Conservation (phyloP, 2,329 filamentous ascomycete species). For the Colletotrichum sidae region DNA sequence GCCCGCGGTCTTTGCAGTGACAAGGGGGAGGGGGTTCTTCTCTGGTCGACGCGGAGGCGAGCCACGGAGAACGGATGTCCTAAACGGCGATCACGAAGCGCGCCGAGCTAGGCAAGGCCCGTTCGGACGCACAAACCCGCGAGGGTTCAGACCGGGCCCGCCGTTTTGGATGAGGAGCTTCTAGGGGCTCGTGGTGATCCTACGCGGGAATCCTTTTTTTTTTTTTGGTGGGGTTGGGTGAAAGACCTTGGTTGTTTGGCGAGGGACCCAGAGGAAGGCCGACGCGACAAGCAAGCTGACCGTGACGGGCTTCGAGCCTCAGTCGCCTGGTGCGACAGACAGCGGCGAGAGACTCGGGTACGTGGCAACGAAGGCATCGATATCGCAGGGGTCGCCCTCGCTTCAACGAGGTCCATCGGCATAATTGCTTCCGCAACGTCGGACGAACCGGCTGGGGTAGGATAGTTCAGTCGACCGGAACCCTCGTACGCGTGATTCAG, state of each 20-base stretch:
- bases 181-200: constrained; percentile 7
- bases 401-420: not conserved
- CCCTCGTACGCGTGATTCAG: constrained; percentile 2
- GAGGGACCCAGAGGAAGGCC: too few species aligned
- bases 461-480: constrained; percentile 11
- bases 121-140: constrained; percentile 16
- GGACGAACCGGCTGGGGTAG: constrained; percentile 26
- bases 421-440: constrained; percentile 6
- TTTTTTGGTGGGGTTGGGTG: too few species aligned
- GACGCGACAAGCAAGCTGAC: not conserved
- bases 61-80: constrained; percentile 6
- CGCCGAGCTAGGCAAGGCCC: constrained; percentile 11
- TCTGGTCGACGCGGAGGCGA: not conserved
- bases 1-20: not conserved
- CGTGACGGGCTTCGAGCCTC: too few species aligned
- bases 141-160: not conserved
- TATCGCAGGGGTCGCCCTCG: constrained; percentile 13
- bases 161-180: constrained; percentile 3
- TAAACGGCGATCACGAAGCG: constrained; percentile 13
- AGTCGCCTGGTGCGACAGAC: too few species aligned
- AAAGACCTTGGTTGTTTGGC: too few species aligned
- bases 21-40: not conserved
- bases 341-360: too few species aligned
- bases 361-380: too few species aligned
- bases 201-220: not conserved